phyloP scores from a whole-genome alignment of 169 alveolate species.

The Fabrea salina region DNA sequence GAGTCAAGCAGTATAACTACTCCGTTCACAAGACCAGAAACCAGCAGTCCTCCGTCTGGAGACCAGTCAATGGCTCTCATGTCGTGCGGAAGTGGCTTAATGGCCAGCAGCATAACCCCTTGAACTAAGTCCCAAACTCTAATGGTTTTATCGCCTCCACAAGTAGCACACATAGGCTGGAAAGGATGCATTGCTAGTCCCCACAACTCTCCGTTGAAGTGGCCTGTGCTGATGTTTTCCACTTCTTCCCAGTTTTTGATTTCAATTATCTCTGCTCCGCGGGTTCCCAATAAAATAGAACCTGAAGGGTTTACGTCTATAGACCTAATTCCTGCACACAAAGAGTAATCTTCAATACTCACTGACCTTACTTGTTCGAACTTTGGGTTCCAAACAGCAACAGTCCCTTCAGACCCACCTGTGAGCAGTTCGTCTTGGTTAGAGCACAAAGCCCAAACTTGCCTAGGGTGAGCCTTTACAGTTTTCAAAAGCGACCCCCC shows the following conservation, averaged over 20 bases:
- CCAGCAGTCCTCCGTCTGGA: constrained; percentile 70
- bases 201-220: constrained; percentile 83
- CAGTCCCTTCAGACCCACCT: constrained; percentile 62
- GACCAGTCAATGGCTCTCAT: constrained; percentile 82
- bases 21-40: constrained; percentile 77
- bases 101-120: constrained; percentile 48
- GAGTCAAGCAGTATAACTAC: constrained; percentile 62
- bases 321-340: constrained; percentile 29
- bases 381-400: constrained; percentile 51
- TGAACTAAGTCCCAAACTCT: constrained; percentile 77
- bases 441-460: constrained; percentile 19
- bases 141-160: constrained; percentile 85
- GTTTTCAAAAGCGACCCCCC: constrained; percentile 45
- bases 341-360: background rate
- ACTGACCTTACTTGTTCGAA: background rate
- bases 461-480: constrained; percentile 40
- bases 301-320: constrained; percentile 35
- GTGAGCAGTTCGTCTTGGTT: constrained; percentile 21
- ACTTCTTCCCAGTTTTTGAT: constrained; percentile 28
- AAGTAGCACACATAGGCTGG: constrained; percentile 64
- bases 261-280: constrained; percentile 82
- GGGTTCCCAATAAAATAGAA: constrained; percentile 70
- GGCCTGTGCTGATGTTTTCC: constrained; percentile 58
- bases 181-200: constrained; percentile 76
- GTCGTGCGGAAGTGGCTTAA: constrained; percentile 69